Conservation (phyloP, 805 yeast genomes). For the Schizosaccharomyces cryophilus region DNA sequence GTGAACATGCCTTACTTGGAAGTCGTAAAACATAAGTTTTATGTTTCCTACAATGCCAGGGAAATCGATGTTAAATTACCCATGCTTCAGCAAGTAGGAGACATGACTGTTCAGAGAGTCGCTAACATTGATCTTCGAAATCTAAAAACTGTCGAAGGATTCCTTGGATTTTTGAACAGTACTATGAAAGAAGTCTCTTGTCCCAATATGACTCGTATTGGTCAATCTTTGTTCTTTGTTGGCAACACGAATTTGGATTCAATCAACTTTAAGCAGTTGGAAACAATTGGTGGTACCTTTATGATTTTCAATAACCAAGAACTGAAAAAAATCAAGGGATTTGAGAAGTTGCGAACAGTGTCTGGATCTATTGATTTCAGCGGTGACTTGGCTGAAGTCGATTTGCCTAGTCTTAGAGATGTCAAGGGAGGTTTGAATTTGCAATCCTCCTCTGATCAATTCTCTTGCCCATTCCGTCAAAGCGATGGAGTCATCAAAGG, state of each 20-base stretch:
- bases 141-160: slow-evolving; percentile 51
- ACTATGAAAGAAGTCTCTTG: slow-evolving; percentile 20
- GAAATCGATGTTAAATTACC: slow-evolving; percentile 31
- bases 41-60: slow-evolving; percentile 68
- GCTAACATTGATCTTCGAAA: slow-evolving; percentile 43
- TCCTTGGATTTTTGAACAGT: slow-evolving; percentile 59
- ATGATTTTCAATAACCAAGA: slow-evolving; percentile 62
- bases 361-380: slow-evolving; percentile 68
- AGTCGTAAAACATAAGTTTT: slow-evolving; percentile 38
- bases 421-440: slow-evolving; percentile 85
- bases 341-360: slow-evolving; percentile 45
- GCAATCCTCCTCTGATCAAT: slow-evolving; percentile 42
- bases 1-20: slow-evolving; percentile 47
- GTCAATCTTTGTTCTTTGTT: slow-evolving; percentile 53
- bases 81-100: slow-evolving; percentile 59
- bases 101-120: slow-evolving; percentile 64
- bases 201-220: slow-evolving; percentile 28
- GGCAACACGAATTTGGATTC: slow-evolving; percentile 50
- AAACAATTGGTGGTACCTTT: slow-evolving; percentile 62
- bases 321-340: slow-evolving; percentile 41
- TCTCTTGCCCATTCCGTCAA: slow-evolving; percentile 58
- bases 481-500: slow-evolving; percentile 75
- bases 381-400: slow-evolving; percentile 64
- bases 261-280: slow-evolving; percentile 43
- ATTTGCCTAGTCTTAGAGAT: slow-evolving; percentile 44